Base-by-base conservation (phyloP, 2,329 filamentous ascomycete species). In the Myriosclerotinia curreyana region DNA sequence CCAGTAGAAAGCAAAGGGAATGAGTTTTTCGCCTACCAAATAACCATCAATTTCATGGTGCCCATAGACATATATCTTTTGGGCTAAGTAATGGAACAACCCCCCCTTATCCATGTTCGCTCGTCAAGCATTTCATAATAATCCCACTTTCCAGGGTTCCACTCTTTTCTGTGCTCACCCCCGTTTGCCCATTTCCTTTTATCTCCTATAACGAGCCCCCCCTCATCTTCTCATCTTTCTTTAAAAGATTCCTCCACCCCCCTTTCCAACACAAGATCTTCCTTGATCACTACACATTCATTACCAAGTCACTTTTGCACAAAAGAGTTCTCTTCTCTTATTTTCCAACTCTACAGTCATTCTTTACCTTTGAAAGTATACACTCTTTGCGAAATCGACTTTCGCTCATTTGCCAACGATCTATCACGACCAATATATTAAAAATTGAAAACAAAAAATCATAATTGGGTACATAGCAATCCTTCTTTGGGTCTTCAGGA, bases 351-450 rank as follows among this genome's bases (percentile, higher is more conserved):
- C 69, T 70, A 64, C 69, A 69, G 71, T 74, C 73, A 72, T 70
- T 74, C 73, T 68, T 73, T 74, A 49, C 34, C 52, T 65, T 38
- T 66, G 71, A 70, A 66, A 61, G 49, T 46, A 54, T 60, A 62
- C 58, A 62, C 64, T 64, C 64, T 58, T 67, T 68, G 73, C 72
- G 70, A 60, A 73, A 74, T 74, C 68, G 73, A 74, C 70, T 74
- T 72, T 73, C 73, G 72, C 72, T 73, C 70, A 44, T 68, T 72
- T 60, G 36, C 28, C 12, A 12, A 17, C 60, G 42, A 40, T 25
- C 31, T 14, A 56, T 50, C 60, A 56, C 22, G 20, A 28, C 62
- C 17, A 52, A 25, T 15, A 51, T 8, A 25, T n/a, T 11, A 15
- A 58, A n/a, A 40, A 56, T 14, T n/a, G 2, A 59, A 62, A 62